These are phyloP conservation scores for Colletotrichum sp. DNA, from an alignment of 2,329 filamentous ascomycete genomes.

Conservation along the genomic window DNA sequence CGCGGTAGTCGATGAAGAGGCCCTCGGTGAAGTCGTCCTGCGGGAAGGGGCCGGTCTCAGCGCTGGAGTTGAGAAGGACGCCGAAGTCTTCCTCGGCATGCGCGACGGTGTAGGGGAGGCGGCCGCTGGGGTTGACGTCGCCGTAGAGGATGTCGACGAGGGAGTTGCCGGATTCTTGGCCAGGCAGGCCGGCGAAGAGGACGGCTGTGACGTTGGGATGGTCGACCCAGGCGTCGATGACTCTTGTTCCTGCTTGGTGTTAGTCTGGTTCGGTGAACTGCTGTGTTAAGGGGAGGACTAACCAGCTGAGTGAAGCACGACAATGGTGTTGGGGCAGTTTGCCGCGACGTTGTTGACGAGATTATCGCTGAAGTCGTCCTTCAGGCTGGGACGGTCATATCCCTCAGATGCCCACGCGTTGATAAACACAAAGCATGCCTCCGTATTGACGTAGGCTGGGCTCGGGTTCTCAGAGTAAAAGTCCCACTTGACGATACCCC, in stretches of 20 bases:
- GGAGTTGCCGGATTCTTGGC: slow-evolving; percentile 58
- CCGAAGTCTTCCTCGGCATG: slow-evolving; percentile 75
- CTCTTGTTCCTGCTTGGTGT: slow-evolving; percentile 25
- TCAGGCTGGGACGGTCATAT: slow-evolving; percentile 63
- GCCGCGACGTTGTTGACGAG: slow-evolving; percentile 56
- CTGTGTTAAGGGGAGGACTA: slow-evolving; percentile 43
- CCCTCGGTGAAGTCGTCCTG: slow-evolving; percentile 81
- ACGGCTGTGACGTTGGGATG: slow-evolving; percentile 60
- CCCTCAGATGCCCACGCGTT: slow-evolving; percentile 71
- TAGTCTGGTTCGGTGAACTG: fast-evolving
- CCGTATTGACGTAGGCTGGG: slow-evolving; percentile 55
- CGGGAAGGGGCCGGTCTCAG: slow-evolving; percentile 42
- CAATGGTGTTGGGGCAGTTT: slow-evolving; percentile 61
- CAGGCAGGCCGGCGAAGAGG: slow-evolving; percentile 58
- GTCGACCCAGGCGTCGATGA: slow-evolving; percentile 54
- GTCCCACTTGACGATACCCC: neutral
- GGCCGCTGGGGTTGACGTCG: slow-evolving; percentile 59
- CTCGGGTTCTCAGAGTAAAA: slow-evolving; percentile 50
- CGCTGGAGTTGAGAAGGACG: slow-evolving; percentile 61
- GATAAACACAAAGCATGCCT: slow-evolving; percentile 72
- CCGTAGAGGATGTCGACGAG: slow-evolving; percentile 54
- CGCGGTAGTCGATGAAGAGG: slow-evolving; percentile 80
- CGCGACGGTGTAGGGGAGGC: slow-evolving; percentile 75
- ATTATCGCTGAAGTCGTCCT: slow-evolving; percentile 68
- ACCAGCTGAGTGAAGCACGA: slow-evolving; percentile 68